Percentiles rank a stretch among this genome's conserved stretches.
These are phyloP conservation scores for Lactifluus echinatus DNA, from an alignment of 768 basidiomycete genomes.

Conservation along the genomic window DNA sequence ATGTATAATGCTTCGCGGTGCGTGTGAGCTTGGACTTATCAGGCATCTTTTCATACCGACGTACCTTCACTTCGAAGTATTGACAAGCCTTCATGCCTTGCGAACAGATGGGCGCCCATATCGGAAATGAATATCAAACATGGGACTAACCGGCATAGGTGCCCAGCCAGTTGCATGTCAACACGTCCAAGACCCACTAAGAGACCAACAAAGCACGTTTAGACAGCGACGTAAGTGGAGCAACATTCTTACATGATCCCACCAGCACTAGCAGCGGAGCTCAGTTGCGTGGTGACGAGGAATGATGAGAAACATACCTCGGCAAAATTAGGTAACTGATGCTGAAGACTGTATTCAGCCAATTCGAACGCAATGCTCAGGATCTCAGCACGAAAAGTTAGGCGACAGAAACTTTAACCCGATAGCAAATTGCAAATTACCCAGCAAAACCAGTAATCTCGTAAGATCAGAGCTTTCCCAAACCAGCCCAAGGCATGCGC, in stretches of 20 bases:
- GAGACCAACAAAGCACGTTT: background rate
- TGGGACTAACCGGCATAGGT: slow-evolving; percentile 56
- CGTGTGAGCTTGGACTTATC: slow-evolving; percentile 5
- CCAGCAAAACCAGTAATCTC: slow-evolving; percentile 95
- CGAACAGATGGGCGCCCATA: slow-evolving; percentile 10
- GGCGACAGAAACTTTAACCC: slow-evolving; percentile 6
- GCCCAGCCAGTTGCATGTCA: slow-evolving; percentile 83
- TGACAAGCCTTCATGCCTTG: slow-evolving; percentile 82
- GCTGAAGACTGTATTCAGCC: slow-evolving; percentile 81
- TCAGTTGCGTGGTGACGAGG: slow-evolving; percentile 21
- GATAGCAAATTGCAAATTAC: slow-evolving; percentile 33
- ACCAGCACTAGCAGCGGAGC: slow-evolving; percentile 60
- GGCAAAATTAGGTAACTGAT: slow-evolving; percentile 81
- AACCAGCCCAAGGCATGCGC: slow-evolving; percentile 87
- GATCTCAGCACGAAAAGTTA: slow-evolving; percentile 41
- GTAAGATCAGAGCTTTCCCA: slow-evolving; percentile 81
- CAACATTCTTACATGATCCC: slow-evolving; percentile 67
- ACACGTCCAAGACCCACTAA: slow-evolving; percentile 81
- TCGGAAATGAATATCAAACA: slow-evolving; percentile 23
- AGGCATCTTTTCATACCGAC: background rate
- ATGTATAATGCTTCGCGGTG: slow-evolving; percentile 59
- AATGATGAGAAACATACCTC: slow-evolving; percentile 46
- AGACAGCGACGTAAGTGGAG: slow-evolving; percentile 4
- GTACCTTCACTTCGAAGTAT: slow-evolving; percentile 65
- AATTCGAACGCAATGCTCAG: slow-evolving; percentile 82